Evolutionary conservation across 352 stramenopile species (phyloP).

Genomic region (Phytopythium mirpurense): DNA sequence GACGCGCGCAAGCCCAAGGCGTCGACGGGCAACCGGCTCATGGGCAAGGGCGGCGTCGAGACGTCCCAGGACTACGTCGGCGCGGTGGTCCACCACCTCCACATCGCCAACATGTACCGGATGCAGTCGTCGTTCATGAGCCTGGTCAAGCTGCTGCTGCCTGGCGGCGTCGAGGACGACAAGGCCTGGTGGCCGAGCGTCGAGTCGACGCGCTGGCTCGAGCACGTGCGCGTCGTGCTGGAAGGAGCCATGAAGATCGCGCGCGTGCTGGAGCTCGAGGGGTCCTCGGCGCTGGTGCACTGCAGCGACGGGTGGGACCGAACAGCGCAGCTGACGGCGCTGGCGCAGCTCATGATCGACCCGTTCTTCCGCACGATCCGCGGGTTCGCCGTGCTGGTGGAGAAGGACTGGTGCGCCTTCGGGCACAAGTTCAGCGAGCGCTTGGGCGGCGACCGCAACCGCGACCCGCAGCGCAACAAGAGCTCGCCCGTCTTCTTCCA

Average conservation of each 20-base stretch:
- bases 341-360: conserved; percentile 87
- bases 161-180: conserved; percentile 60
- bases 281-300: conserved; percentile 77
- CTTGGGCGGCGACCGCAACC: conserved; percentile 59
- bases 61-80: conserved; percentile 76
- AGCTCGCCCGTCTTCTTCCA: conserved; percentile 84
- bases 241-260: conserved; percentile 83
- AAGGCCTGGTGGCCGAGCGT: conserved; percentile 65
- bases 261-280: conserved; percentile 78
- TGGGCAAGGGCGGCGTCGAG: conserved; percentile 90
- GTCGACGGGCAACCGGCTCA: conserved; percentile 85
- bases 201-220: conserved; percentile 79
- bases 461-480: conserved; percentile 72
- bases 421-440: conserved; percentile 81
- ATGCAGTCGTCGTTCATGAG: conserved; percentile 81
- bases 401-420: conserved; percentile 87
- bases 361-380: conserved; percentile 82
- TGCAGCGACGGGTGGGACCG: conserved; percentile 89
- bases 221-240: conserved; percentile 80
- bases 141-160: conserved; percentile 67
- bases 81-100: conserved; percentile 76
- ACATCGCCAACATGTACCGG: conserved; percentile 93
- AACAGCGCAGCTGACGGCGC: conserved; percentile 65
- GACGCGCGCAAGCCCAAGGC: conserved; percentile 88
- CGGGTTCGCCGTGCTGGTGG: conserved; percentile 74